Evolutionary conservation across 2,329 filamentous ascomycete genomes (phyloP).

Genomic region (Fusarium sterilihyphosum): DNA sequence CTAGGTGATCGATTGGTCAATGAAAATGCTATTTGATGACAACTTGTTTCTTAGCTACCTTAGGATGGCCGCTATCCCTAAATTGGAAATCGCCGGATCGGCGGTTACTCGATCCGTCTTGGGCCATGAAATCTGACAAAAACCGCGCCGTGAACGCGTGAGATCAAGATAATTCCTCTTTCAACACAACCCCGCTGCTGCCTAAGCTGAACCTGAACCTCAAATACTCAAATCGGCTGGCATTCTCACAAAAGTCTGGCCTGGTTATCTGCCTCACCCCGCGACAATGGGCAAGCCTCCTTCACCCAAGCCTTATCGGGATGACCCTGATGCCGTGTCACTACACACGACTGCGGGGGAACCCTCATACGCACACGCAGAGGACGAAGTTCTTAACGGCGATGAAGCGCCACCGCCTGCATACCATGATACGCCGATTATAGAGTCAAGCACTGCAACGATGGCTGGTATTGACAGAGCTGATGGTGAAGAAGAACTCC

Average conservation of each 20-base stretch:
- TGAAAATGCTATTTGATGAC: no score
- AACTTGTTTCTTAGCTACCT: neutral
- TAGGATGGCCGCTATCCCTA: neutral
- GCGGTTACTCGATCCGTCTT: neutral
- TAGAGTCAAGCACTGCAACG: neutral
- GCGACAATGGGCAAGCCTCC: slow-evolving; percentile 8
- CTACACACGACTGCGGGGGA: slow-evolving; percentile 31
- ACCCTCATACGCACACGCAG: neutral
- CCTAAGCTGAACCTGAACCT: neutral
- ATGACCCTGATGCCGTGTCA: slow-evolving; percentile 36
- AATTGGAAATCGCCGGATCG: neutral
- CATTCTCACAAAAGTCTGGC: neutral
- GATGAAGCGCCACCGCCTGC: neutral
- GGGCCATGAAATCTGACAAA: neutral
- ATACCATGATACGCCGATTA: neutral
- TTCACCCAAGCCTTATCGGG: neutral
- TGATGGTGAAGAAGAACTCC: neutral
- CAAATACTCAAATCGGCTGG: neutral
- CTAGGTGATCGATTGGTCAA: neutral
- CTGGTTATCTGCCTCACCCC: neutral
- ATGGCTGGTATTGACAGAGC: neutral
- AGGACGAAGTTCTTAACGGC: slow-evolving; percentile 1
- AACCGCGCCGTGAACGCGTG: neutral
- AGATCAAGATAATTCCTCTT: neutral
- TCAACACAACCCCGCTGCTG: neutral